Base-by-base conservation (phyloP, 2,329 filamentous ascomycete genomes). In the Mariannaea sp. region DNA sequence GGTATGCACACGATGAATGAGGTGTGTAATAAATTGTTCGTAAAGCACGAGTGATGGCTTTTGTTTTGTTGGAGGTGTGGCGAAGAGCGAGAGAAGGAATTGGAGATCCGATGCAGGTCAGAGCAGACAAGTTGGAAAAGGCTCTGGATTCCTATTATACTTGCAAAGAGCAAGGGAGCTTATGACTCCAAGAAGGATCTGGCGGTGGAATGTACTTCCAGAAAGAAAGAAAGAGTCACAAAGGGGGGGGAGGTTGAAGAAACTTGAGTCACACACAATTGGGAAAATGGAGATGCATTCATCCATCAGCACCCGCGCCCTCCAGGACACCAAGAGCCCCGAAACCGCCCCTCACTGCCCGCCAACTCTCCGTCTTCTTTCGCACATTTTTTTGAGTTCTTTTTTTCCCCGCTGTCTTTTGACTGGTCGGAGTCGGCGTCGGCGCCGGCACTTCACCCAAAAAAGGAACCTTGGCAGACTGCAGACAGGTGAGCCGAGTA, bases 261-360 rank as follows among this genome's bases (percentile, higher is more conserved):
- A 33, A 17, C 16, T 40, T 51, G 41, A 40, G 41, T 45, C 49
- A 51, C 41, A 45, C 22, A 8, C 24, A 43, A 33, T 51, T 17
- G 32, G 8, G 22, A 24, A 33, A 19, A 29, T 32, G 16, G 41
- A 33, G 22, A 33, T 33, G 32, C 16, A 36, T 9, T 19, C 33
- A 19, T 16, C 16, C 14, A 36, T 27, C 7, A n/a, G 35, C 19
- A 10, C 8, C 44, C 33, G 32, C 27, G 22, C 33, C 27, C 29
- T 36, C 38, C 32, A 17, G 20, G 19, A 33, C 35, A 12, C 36
- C 32, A 5, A 33, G 24, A 43, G 30, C 14, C 32, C 14, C 35
- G 42, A 51, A 50, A 30, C 27, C 40, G 19, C 27, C 22, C 22
- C 5, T 8, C 40, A 40, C 33, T 27, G 40, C 35, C 41, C 45